These are phyloP conservation scores for Globisporangium lucens DNA, from an alignment of 352 stramenopile species.

Conservation along the genomic window DNA sequence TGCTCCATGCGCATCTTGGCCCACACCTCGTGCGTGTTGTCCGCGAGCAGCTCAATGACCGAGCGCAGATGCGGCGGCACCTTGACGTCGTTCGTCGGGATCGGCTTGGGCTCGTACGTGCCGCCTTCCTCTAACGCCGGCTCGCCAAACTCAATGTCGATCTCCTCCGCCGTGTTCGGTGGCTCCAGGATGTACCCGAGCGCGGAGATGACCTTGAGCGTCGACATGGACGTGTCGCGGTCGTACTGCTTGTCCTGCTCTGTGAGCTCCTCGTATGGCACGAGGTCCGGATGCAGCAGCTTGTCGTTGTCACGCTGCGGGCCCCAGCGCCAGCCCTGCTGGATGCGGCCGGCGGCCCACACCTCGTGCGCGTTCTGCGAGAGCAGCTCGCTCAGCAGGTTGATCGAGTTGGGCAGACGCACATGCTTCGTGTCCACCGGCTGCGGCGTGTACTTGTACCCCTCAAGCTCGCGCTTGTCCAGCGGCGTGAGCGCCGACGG, in stretches of 20 bases:
- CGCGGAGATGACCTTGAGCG: conserved; percentile 75
- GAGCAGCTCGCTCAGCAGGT: no score
- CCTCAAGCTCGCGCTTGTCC: no score
- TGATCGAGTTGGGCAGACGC: no score
- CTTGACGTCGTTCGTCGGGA: conserved; percentile 46
- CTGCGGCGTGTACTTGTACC: no score
- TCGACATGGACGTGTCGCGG: conserved; percentile 72
- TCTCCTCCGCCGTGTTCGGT: conserved; percentile 38
- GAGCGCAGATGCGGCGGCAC: conserved; percentile 55
- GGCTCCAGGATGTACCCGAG: conserved; percentile 71
- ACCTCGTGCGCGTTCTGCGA: no score
- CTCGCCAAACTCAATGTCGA: conserved; percentile 61
- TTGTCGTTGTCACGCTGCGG: no score
- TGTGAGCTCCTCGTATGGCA: conserved; percentile 69
- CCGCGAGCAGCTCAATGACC: conserved; percentile 68
- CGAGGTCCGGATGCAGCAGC: conserved; percentile 24
- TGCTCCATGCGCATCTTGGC: conserved; percentile 78
- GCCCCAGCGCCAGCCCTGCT: no score
- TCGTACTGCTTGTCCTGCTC: conserved; percentile 83
- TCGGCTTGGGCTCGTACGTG: conserved; percentile 37
- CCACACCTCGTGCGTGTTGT: conserved; percentile 86
- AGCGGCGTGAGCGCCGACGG: no score
- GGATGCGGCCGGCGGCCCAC: no score
- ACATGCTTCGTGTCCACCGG: no score
- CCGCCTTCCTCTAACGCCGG: conserved; percentile 37